Conservation (phyloP, 257 asterid species). For the Jacaranda copaia region DNA sequence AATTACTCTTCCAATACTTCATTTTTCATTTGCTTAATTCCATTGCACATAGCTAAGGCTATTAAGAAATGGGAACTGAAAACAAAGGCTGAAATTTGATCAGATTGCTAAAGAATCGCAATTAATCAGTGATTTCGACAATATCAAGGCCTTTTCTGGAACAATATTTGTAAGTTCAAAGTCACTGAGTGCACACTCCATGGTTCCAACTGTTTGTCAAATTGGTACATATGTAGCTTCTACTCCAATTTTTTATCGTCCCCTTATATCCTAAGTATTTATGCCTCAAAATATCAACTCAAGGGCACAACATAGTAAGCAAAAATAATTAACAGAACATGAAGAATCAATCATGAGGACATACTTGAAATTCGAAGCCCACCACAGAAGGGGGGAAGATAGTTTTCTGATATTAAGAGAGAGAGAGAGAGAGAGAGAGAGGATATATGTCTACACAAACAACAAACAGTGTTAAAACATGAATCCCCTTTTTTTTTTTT, state of each 20-base stretch:
- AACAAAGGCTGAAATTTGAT: neutral
- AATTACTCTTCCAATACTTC: neutral
- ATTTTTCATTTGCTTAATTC: neutral
- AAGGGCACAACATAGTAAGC: neutral
- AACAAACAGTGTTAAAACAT: neutral
- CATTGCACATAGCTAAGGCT: conserved; percentile 5
- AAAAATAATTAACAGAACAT: neutral
- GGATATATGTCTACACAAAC: neutral
- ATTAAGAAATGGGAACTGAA: neutral
- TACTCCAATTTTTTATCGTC: neutral
- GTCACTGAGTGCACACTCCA: neutral
- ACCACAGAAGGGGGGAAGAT: neutral
- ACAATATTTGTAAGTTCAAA: neutral
- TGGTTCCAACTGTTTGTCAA: conserved; percentile 5
- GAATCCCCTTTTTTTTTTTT: neutral
- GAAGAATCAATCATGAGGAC: neutral
- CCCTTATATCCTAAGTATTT: neutral
- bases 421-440: neutral
- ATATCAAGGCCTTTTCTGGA: neutral
- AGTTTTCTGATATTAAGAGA: neutral
- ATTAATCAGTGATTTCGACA: neutral
- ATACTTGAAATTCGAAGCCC: conserved; percentile 2
- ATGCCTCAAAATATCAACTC: neutral
- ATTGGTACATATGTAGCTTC: neutral
- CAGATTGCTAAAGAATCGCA: neutral